A percentile compares a stretch with the other conserved stretches of the same genome.
phyloP scores from a whole-genome alignment of 495 filamentous ascomycete species.

The Copromyces sp. region DNA sequence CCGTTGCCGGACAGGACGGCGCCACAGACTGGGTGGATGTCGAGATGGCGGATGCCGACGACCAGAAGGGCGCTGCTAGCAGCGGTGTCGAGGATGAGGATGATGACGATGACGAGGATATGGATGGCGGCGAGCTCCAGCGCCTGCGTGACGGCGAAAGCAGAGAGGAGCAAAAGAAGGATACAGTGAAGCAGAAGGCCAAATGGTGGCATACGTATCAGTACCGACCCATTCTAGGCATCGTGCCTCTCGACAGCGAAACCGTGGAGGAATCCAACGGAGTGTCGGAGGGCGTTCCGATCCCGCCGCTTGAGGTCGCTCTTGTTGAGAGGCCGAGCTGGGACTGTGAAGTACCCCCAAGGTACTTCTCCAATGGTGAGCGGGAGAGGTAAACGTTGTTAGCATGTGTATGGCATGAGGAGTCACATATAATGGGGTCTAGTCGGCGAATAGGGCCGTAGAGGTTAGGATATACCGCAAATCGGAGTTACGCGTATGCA shows the following conservation, averaged over 20 bases:
- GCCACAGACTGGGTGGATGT: slow-evolving; percentile 24
- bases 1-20: slow-evolving; percentile 35
- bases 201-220: slow-evolving; percentile 77
- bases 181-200: slow-evolving; percentile 16
- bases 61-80: slow-evolving; percentile 29
- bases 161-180: slow-evolving; percentile 11
- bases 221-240: slow-evolving; percentile 83
- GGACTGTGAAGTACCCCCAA: slow-evolving; percentile 70
- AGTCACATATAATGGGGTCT: not conserved
- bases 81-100: slow-evolving; percentile 29
- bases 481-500: not conserved
- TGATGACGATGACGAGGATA: slow-evolving; percentile 30
- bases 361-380: slow-evolving; percentile 60
- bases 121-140: slow-evolving; percentile 30
- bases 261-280: slow-evolving; percentile 20
- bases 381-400: slow-evolving; percentile 13
- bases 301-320: slow-evolving; percentile 58
- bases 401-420: not conserved
- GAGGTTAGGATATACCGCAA: not conserved
- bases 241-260: slow-evolving; percentile 53
- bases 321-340: slow-evolving; percentile 79
- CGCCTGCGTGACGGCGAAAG: slow-evolving; percentile 23
- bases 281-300: slow-evolving; percentile 9
- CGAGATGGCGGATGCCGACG: slow-evolving; percentile 30
- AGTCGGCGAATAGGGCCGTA: not conserved